These are phyloP conservation scores for Leccinum pellstonianum DNA, from an alignment of 768 basidiomycete species.

Conservation along the genomic window DNA sequence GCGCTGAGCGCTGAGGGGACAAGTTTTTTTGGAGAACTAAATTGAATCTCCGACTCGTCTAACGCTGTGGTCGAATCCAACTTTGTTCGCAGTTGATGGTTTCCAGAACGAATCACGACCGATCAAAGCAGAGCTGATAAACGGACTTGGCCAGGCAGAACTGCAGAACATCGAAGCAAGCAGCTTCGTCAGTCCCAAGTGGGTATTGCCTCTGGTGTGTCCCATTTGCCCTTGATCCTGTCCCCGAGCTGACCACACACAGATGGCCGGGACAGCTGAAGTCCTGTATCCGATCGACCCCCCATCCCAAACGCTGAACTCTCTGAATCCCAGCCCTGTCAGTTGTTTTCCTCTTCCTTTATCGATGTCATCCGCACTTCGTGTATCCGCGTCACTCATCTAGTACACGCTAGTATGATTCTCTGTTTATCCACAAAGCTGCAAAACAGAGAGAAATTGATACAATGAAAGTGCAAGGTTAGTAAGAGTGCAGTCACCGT, in stretches of 20 bases:
- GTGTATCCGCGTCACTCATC: neutral
- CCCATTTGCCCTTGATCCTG: neutral
- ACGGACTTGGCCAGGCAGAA: slow-evolving; percentile 68
- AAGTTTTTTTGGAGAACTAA: no score
- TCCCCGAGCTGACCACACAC: neutral
- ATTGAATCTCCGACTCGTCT: no score
- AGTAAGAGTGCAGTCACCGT: neutral
- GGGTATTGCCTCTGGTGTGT: slow-evolving; percentile 6
- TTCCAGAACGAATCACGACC: slow-evolving; percentile 80
- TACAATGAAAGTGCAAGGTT: neutral
- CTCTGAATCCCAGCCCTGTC: slow-evolving; percentile 46
- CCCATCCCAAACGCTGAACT: slow-evolving; percentile 54
- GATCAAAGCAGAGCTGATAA: slow-evolving; percentile 51
- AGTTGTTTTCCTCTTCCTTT: neutral
- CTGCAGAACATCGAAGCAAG: slow-evolving; percentile 74
- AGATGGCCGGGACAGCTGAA: slow-evolving; percentile 89
- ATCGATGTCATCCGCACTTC: neutral
- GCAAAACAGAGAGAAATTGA: neutral
- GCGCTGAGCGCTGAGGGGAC: no score
- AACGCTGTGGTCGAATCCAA: slow-evolving; percentile 6
- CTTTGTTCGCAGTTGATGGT: slow-evolving; percentile 68
- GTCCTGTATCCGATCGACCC: slow-evolving; percentile 60
- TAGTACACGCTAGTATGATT: neutral
- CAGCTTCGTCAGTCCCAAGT: slow-evolving; percentile 86
- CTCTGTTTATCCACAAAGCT: neutral